phyloP scores from a whole-genome alignment of 352 stramenopile species.

The Phytophthora tentaculata region DNA sequence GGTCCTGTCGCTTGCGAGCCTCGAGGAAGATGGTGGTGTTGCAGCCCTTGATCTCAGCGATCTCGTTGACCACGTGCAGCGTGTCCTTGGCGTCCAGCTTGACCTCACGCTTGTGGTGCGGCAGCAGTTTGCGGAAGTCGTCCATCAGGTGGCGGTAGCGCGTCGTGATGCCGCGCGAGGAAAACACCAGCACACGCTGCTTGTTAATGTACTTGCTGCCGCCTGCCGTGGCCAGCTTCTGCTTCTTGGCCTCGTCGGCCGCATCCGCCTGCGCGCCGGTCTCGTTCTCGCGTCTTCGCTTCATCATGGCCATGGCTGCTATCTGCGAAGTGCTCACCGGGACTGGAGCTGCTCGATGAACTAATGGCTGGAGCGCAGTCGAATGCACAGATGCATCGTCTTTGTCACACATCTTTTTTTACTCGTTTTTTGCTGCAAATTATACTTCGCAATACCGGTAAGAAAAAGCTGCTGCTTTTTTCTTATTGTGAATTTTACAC shows the following conservation, averaged over 20 bases:
- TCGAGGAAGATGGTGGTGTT: constrained; percentile 98
- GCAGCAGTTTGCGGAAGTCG: constrained; percentile 97
- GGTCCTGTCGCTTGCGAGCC: constrained; percentile 96
- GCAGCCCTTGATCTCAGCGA: constrained; percentile 98
- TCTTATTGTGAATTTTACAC: too few species aligned
- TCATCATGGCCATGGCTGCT: constrained; percentile 47
- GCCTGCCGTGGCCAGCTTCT: constrained; percentile 38
- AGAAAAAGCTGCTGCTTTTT: too few species aligned
- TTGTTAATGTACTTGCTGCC: constrained; percentile 89
- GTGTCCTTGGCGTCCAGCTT: constrained; percentile 97
- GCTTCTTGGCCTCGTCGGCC: constrained; percentile 43
- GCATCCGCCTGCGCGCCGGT: constrained; percentile 38
- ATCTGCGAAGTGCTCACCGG: too few species aligned
- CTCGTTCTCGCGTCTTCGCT: constrained; percentile 49
- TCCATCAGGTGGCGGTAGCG: constrained; percentile 98
- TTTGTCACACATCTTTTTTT: too few species aligned
- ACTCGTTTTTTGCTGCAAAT: too few species aligned
- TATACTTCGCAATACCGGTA: too few species aligned
- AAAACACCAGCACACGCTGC: constrained; percentile 93
- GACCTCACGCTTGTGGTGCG: constrained; percentile 99
- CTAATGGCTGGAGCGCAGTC: constrained; percentile 34
- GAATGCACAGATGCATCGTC: constrained; percentile 16
- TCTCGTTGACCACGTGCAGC: constrained; percentile 97
- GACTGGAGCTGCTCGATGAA: constrained; percentile 12
- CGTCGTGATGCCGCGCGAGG: constrained; percentile 92